These are phyloP conservation scores for Pestalotiopsis sp. DNA, from an alignment of 2,329 filamentous ascomycete genomes.

Conservation along the genomic window DNA sequence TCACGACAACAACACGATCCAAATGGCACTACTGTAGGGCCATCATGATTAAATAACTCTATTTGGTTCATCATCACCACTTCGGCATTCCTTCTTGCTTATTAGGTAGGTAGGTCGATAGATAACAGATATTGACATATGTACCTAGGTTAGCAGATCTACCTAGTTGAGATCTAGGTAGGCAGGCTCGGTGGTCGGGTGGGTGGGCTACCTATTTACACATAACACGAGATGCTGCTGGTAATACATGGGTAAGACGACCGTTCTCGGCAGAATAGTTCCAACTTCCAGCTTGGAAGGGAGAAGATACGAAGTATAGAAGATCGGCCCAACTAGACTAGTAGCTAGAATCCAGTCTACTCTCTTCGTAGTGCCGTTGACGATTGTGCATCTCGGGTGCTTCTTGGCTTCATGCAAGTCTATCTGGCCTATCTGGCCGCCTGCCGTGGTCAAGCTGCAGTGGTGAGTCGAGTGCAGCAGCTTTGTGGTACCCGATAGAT, in stretches of 20 bases:
- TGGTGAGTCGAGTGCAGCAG: background rate
- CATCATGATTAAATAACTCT: background rate
- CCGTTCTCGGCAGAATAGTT: background rate
- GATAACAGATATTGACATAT: background rate
- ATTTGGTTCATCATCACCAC: background rate
- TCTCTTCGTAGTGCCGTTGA: background rate
- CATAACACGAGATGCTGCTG: background rate
- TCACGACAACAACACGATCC: background rate
- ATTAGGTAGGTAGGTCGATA: background rate
- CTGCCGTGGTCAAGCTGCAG: background rate
- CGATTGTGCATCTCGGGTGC: background rate
- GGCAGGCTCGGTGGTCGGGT: background rate
- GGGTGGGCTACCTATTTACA: background rate
- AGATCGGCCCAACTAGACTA: background rate
- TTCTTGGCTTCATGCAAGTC: slow-evolving; percentile 10
- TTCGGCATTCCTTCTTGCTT: background rate
- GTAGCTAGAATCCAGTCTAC: background rate
- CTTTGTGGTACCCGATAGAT: background rate
- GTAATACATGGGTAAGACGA: background rate
- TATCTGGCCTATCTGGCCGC: background rate
- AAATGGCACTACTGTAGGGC: background rate
- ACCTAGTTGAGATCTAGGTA: background rate
- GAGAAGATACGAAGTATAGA: background rate
- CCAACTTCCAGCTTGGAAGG: background rate
- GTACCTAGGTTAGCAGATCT: background rate